Evolutionary conservation across 257 asterid species (phyloP), one percentile per base, ranked within the genome.

Genomic region (Ilex asprella): DNA sequence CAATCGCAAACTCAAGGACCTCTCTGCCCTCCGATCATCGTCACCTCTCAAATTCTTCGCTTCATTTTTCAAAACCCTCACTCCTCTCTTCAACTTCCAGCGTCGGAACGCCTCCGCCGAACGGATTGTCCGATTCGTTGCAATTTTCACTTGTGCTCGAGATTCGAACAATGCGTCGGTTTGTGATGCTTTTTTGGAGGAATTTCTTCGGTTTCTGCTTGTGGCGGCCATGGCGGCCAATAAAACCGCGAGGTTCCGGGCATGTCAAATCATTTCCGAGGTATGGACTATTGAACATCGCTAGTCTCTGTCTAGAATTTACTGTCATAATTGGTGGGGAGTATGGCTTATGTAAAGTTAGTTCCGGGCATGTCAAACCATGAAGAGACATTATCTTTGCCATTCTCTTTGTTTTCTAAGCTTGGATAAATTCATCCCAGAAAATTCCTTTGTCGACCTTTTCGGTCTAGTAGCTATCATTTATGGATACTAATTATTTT

Each of bases 211-310:
- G 85, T 85, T 89, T 75, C 73, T 92, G 71, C 75, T 83, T 13
- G 66, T 59, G 67, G 96, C 89, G 63, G 75, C 93, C 60, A 68
- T 50, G 1, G 95, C 97, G 9, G 83, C 88, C 53, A 79, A 76
- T 68, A 89, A 72, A 72, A 86, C 86, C 31, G 89, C 79, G 39
- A 81, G 99, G 78, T 84, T 73, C 60, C 74, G 96, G 74, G 95
- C 96, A 65, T 92, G 99, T 54, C 95, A 86, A 89, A 89, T 89
- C 35, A 76, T 85, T 66, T 92, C 97, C 50, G 99, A 92, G 99
- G 97, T 89, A 62, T 51, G 65, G 3, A 56, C 3, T 30, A 4
- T 35, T 35, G 41, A 35, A 35, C 8, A 3, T 3, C 8, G 41
- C 5, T 35, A 35, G 8, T 35, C 7, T 35, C 41, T 35, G 8